Evolutionary conservation across 2,329 filamentous ascomycete genomes (phyloP).

Genomic region (Thielaviopsis populi): DNA sequence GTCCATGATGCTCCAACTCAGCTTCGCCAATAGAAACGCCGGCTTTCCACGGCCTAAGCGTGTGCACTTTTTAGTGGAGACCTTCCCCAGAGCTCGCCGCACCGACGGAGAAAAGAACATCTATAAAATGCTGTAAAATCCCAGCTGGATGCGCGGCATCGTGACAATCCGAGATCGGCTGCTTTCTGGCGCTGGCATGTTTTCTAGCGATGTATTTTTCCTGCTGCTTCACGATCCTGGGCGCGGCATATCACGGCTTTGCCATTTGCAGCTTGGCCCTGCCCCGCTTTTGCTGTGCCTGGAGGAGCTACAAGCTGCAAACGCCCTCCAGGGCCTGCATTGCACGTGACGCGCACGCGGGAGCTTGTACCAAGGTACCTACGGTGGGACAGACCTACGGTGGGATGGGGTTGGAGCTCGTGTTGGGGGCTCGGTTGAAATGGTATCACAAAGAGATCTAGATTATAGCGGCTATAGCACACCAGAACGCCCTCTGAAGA

Average conservation of each 20-base stretch:
- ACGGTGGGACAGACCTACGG: no score
- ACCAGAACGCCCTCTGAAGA: no score
- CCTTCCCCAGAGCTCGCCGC: not conserved
- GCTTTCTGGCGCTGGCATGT: not conserved
- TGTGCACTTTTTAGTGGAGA: not conserved
- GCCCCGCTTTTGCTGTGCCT: not conserved
- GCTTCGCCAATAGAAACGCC: slow-evolving; percentile 12
- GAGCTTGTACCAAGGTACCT: no score
- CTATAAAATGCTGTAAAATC: not conserved
- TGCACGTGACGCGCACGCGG: not conserved
- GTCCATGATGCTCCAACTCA: not conserved
- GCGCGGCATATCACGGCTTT: slow-evolving; percentile 5
- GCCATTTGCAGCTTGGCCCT: not conserved
- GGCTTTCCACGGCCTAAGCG: slow-evolving; percentile 24
- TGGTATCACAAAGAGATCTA: no score
- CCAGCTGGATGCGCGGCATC: not conserved
- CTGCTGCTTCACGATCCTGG: not conserved
- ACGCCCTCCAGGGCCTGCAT: not conserved
- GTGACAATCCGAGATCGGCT: not conserved
- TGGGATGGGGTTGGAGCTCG: no score
- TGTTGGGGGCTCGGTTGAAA: no score
- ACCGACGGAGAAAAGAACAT: not conserved
- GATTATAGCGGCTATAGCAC: no score
- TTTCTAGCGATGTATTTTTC: not conserved
- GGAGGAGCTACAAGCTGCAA: slow-evolving; percentile 1